Conservation (phyloP, 2,329 filamentous ascomycete genomes). For the Colletotrichum filicis region DNA sequence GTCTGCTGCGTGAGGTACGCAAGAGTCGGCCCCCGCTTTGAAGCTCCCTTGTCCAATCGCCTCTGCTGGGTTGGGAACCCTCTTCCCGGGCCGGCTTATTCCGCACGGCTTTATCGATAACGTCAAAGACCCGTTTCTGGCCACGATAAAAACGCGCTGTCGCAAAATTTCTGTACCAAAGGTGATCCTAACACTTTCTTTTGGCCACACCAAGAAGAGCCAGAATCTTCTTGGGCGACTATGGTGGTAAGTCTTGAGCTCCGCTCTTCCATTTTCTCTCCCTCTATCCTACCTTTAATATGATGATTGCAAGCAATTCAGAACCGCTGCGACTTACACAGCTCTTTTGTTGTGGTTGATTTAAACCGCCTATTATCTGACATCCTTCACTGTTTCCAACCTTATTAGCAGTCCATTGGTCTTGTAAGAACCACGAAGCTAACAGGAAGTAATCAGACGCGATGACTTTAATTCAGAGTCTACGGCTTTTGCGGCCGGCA, state of each 20-base stretch:
- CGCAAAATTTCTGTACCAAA: not conserved
- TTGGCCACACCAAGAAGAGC: slow-evolving; percentile 27
- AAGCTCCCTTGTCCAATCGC: slow-evolving; percentile 7
- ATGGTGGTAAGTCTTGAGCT: slow-evolving; percentile 30
- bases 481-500: slow-evolving; percentile 43
- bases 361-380: slow-evolving; percentile 54
- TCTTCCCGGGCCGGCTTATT: slow-evolving; percentile 16
- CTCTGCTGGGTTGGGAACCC: no score
- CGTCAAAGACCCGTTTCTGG: not conserved
- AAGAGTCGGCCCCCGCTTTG: not conserved
- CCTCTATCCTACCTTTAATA: not conserved
- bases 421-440: slow-evolving; percentile 18
- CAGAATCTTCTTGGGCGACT: slow-evolving; percentile 28
- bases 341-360: slow-evolving; percentile 54
- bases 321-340: slow-evolving; percentile 63
- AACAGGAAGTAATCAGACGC: slow-evolving; percentile 31
- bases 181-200: rapidly evolving
- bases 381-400: slow-evolving; percentile 27
- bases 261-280: not conserved
- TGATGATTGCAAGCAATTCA: slow-evolving; percentile 53
- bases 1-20: not conserved
- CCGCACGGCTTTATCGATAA: slow-evolving; percentile 31
- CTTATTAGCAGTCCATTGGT: slow-evolving; percentile 36
- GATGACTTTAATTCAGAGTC: slow-evolving; percentile 51
- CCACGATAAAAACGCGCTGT: slow-evolving; percentile 12